A percentile compares a stretch with the other conserved stretches of the same genome.
These are phyloP conservation scores for Phytophthora sojae DNA, from an alignment of 352 stramenopile genomes.

Conservation along the genomic window DNA sequence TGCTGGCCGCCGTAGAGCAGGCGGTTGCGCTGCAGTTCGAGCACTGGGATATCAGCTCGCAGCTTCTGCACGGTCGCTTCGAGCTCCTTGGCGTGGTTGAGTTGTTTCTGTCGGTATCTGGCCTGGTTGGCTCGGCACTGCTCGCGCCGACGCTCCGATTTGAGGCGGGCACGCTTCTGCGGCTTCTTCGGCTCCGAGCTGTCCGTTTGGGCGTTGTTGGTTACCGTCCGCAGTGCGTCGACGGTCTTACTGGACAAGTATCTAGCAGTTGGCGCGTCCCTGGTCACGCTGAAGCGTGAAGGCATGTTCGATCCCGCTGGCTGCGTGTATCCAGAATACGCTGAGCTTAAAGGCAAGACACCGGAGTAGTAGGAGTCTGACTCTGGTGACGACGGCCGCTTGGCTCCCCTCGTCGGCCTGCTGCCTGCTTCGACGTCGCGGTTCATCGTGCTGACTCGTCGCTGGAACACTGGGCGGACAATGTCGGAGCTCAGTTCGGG, in stretches of 20 bases:
- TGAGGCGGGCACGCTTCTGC: slow-evolving; percentile 32
- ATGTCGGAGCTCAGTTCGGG: slow-evolving; percentile 17
- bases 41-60: slow-evolving; percentile 20
- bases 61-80: slow-evolving; percentile 29
- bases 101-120: slow-evolving; percentile 42
- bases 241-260: neutral
- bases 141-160: slow-evolving; percentile 37
- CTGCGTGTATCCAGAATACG: neutral
- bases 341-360: no score
- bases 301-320: neutral
- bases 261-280: neutral
- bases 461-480: slow-evolving; percentile 21
- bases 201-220: neutral
- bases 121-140: slow-evolving; percentile 46
- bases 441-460: neutral
- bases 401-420: neutral
- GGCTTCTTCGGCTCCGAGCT: neutral
- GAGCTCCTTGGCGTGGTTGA: slow-evolving; percentile 19
- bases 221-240: neutral
- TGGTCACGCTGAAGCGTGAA: neutral
- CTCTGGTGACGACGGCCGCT: neutral
- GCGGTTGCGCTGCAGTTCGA: slow-evolving; percentile 31
- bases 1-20: slow-evolving; percentile 37
- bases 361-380: neutral
- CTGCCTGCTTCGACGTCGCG: neutral